A percentile compares a stretch with the other conserved stretches of the same genome.
Conservation (phyloP, 2,329 filamentous ascomycete genomes). For the Fusarium papillatum region DNA sequence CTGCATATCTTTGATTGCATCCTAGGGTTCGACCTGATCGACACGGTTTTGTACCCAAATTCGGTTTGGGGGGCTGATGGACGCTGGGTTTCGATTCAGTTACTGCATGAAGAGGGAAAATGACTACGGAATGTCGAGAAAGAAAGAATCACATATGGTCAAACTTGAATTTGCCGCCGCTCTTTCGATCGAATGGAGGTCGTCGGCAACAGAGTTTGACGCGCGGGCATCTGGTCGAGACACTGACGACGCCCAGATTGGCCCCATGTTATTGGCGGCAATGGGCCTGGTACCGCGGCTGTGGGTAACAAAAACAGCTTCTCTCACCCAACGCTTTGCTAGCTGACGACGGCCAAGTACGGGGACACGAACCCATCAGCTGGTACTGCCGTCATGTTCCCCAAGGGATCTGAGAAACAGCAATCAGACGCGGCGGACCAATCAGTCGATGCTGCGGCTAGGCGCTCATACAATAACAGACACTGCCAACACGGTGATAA, state of each 20-base stretch:
- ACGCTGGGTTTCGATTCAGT: slow-evolving; percentile 7
- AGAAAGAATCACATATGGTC: slow-evolving; percentile 4
- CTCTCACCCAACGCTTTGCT: slow-evolving; percentile 34
- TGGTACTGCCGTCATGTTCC: slow-evolving; percentile 11
- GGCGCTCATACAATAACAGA: slow-evolving; percentile 22
- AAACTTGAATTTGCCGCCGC: slow-evolving; percentile 28
- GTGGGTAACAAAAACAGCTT: slow-evolving; percentile 21
- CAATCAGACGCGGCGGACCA: slow-evolving; percentile 33
- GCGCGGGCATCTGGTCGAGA: slow-evolving; percentile 21
- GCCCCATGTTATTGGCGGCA: slow-evolving; percentile 28
- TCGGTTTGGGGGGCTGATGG: slow-evolving; percentile 19
- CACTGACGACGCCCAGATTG: slow-evolving; percentile 19
- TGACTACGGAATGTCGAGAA: neutral
- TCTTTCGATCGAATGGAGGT: slow-evolving; percentile 19
- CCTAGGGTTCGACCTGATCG: slow-evolving; percentile 6
- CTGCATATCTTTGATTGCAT: slow-evolving; percentile 1
- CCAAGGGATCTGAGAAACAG: slow-evolving; percentile 22
- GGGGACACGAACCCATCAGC: slow-evolving; percentile 13
- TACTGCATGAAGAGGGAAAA: slow-evolving; percentile 11
- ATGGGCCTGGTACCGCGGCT: slow-evolving; percentile 22
- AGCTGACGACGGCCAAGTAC: slow-evolving; percentile 13
- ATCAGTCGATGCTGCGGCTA: slow-evolving; percentile 17
- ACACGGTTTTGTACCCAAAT: slow-evolving; percentile 14
- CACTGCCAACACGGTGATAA: slow-evolving; percentile 24
- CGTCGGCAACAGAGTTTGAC: neutral